Percentiles rank a stretch among this genome's conserved stretches.
Evolutionary conservation across 768 basidiomycete species (phyloP).

Genomic region (Mycena albidolilacea): DNA sequence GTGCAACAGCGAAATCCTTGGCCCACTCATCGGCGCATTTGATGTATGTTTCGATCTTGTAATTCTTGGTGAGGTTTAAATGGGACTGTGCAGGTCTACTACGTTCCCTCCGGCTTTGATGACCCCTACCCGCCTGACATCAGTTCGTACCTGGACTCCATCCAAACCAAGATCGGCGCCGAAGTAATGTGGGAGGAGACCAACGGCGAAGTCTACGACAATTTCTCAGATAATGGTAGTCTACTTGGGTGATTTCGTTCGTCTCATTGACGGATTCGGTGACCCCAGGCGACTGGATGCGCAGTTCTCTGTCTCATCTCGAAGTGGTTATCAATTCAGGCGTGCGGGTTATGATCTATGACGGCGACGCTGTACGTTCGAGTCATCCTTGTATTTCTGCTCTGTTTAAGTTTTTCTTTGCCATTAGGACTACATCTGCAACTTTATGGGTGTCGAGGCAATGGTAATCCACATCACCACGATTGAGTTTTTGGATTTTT

Average conservation of each 20-base stretch:
- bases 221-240: constrained; percentile 62
- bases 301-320: constrained; percentile 52
- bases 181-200: constrained; percentile 58
- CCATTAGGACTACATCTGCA: constrained; percentile 53
- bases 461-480: constrained; percentile 49
- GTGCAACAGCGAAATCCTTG: constrained; percentile 72
- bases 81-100: constrained; percentile 53
- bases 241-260: background rate
- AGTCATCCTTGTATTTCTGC: background rate
- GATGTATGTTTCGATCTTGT: constrained; percentile 55
- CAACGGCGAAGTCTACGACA: constrained; percentile 58
- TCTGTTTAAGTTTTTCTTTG: constrained; percentile 1
- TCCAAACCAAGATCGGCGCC: constrained; percentile 22
- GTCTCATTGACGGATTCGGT: constrained; percentile 1
- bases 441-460: constrained; percentile 59
- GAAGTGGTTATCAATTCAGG: constrained; percentile 60
- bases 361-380: constrained; percentile 53
- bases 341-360: constrained; percentile 56
- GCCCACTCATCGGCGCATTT: constrained; percentile 66
- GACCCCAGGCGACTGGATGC: constrained; percentile 71
- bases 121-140: constrained; percentile 67
- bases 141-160: constrained; percentile 48
- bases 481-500: background rate
- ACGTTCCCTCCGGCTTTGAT: constrained; percentile 57
- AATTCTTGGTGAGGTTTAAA: background rate